Conservation (phyloP, 805 yeast species). For the Saccharomycopsis guyanensis region DNA sequence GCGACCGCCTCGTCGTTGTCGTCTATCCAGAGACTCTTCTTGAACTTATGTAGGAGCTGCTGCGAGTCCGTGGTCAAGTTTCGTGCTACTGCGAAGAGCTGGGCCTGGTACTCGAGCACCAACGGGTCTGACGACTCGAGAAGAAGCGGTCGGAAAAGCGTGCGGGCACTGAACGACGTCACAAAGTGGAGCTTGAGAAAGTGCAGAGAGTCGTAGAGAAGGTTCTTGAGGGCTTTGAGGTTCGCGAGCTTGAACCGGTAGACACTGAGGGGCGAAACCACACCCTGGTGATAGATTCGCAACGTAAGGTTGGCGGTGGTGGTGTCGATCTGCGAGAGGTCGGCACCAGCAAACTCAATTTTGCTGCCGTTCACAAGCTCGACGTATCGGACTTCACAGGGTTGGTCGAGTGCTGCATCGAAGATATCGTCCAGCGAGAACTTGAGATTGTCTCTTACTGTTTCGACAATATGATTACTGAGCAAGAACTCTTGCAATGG, state of each 20-base stretch:
- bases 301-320: neutral
- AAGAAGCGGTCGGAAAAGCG: neutral
- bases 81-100: conserved; percentile 4
- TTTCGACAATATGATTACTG: neutral
- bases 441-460: neutral
- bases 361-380: neutral
- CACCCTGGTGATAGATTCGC: neutral
- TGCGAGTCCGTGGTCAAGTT: conserved; percentile 2
- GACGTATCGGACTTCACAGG: neutral
- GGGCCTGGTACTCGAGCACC: conserved; percentile 3
- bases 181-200: neutral
- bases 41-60: neutral
- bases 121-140: neutral
- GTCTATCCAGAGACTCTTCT: neutral
- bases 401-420: neutral
- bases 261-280: conserved; percentile 1
- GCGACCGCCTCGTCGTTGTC: neutral
- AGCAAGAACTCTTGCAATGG: conserved; percentile 7
- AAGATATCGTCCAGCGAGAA: neutral
- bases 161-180: neutral
- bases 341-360: neutral
- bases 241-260: conserved; percentile 5
- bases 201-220: conserved; percentile 7
- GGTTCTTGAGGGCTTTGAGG: conserved; percentile 10
- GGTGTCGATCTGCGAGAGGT: neutral